Base-by-base conservation (phyloP, 768 basidiomycete species). In the Serpula lacrymans region DNA sequence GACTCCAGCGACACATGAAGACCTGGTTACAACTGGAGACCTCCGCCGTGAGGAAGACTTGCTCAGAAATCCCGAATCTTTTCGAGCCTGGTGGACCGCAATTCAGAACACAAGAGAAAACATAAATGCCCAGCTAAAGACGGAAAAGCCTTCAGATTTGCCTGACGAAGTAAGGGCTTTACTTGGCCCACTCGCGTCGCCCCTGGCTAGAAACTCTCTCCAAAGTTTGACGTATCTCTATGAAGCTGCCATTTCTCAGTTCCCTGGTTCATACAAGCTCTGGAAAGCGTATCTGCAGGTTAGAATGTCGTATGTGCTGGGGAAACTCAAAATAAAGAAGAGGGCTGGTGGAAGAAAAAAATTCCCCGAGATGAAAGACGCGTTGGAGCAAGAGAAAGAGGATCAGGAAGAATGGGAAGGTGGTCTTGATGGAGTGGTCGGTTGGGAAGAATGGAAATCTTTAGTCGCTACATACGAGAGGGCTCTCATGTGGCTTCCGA, bases 381-480 rank as follows among this genome's bases (percentile, higher is more conserved):
- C 88, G 42, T 59, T 96, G 53, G 88, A 90, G 53, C 90, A 90
- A 41, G 91, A 90, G 48, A 69, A 76, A 46, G 84, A 84, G 46
- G 82, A 87, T 45, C 58, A 86, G 34, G 82, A 90, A 57, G 71
- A 85, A 49, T 98, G 94, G 91, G 80, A 88, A 34, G 82, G 79
- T 5, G 84, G 88, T 13, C 64, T 98, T 36, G 89, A 98, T 56
- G 81, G 84, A 2, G 70, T 93, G 5, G 74, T 96, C n/a, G 96
- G 95, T 5, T 96, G 85, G 82, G 84, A 89, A 50, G 96, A 99
- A 62, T 99, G 96, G 96, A 90, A 79, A 56, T 67, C 80, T 12
- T 75, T 99, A 10, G 74, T 95, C 13, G 87, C 91, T 7, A 78
- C 80, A 0, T 95, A 91, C 57, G 96, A 99, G 57, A 78, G 96